Percentiles rank a stretch among this genome's conserved stretches.
Conservation (phyloP, 176 grass and related monocot species). For the Dactylis glomerata region DNA sequence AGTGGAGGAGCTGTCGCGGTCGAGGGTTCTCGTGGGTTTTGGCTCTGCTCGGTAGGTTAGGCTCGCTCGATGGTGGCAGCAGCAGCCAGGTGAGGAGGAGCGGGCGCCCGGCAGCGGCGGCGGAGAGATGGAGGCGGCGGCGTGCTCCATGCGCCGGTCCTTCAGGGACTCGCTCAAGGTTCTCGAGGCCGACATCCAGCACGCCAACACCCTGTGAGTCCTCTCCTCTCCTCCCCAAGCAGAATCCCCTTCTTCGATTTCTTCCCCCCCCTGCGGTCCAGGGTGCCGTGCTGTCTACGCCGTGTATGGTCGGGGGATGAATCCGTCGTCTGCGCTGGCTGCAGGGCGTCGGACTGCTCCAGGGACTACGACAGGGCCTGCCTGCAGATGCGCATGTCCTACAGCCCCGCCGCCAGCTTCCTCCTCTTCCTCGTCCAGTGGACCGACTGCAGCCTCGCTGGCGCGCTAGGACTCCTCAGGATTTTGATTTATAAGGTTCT, state of each 20-base stretch:
- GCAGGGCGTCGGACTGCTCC: conserved; percentile 65
- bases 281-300: too few species aligned
- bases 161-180: conserved; percentile 99
- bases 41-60: neutral
- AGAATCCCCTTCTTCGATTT: neutral
- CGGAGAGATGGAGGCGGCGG: conserved; percentile 57
- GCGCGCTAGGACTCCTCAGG: conserved; percentile 72
- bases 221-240: too few species aligned
- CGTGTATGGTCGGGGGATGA: too few species aligned
- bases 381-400: conserved; percentile 81
- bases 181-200: conserved; percentile 95
- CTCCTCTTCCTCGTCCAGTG: conserved; percentile 81
- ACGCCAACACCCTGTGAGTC: conserved; percentile 85
- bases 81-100: neutral
- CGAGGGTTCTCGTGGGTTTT: neutral
- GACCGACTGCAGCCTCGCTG: conserved; percentile 81
- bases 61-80: conserved; percentile 15
- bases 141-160: conserved; percentile 70
- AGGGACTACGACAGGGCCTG: conserved; percentile 70
- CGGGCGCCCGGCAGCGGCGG: neutral
- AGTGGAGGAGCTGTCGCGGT: neutral
- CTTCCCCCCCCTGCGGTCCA: neutral
- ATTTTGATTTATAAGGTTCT: conserved; percentile 75
- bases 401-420: conserved; percentile 49
- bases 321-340: too few species aligned